A percentile compares a stretch with the other conserved stretches of the same genome.
These are phyloP conservation scores for Alternaria metachromatica DNA, from an alignment of 2,329 filamentous ascomycete species.

Conservation along the genomic window DNA sequence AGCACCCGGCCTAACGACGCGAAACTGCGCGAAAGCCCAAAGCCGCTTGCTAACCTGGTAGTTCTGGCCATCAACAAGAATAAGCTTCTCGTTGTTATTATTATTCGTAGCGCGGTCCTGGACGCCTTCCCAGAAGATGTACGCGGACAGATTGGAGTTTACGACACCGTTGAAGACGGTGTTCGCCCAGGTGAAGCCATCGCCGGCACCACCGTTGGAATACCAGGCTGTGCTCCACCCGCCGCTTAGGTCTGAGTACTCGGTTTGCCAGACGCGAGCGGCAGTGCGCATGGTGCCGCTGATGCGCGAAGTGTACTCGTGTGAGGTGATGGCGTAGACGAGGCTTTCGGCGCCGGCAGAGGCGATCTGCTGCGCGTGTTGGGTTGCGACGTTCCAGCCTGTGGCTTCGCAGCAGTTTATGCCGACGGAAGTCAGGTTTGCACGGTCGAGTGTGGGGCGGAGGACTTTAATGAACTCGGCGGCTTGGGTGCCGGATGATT, in stretches of 20 bases:
- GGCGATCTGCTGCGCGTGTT: not conserved
- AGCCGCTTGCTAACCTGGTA: conserved; percentile 47
- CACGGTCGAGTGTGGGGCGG: not conserved
- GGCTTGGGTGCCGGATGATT: conserved; percentile 46
- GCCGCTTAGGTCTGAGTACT: not conserved
- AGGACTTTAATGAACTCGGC: not conserved
- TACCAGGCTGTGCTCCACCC: not conserved
- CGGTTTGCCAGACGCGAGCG: not conserved
- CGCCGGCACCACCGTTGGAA: not conserved
- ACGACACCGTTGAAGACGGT: conserved; percentile 46
- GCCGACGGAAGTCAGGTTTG: not conserved
- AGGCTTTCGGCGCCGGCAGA: not conserved
- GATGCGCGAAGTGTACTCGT: not conserved
- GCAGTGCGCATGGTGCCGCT: not conserved
- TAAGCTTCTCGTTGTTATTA: conserved; percentile 44
- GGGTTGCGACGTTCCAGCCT: not conserved
- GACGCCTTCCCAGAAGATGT: conserved; percentile 63
- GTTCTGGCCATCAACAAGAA: conserved; percentile 44
- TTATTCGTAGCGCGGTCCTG: conserved; percentile 50
- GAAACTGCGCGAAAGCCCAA: conserved; percentile 53
- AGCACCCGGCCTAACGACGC: conserved; percentile 51
- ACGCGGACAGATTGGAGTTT: conserved; percentile 58
- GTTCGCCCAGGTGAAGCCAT: not conserved
- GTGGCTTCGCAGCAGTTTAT: not conserved
- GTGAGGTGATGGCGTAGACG: not conserved